Conservation (phyloP, 176 grass and related monocot genomes). For the Triticum timopheevii region DNA sequence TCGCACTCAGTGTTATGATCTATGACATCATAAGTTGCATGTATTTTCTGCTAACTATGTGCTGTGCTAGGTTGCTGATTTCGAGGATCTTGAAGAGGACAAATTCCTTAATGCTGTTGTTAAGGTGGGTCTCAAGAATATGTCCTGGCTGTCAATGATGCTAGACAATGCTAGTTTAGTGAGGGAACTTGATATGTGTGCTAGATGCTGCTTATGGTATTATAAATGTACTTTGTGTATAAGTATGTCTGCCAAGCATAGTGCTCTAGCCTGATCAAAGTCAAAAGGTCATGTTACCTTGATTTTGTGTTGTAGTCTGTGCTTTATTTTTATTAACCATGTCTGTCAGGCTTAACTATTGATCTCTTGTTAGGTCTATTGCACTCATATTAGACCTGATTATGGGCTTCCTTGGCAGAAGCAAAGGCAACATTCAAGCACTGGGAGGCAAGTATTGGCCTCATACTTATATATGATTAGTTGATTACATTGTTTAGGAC, state of each 20-base stretch:
- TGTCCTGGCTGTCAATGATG: neutral
- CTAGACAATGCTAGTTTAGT: neutral
- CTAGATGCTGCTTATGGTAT: neutral
- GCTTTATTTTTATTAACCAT: constrained; percentile 17
- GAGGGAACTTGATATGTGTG: neutral
- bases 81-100: constrained; percentile 63
- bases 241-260: neutral
- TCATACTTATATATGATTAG: constrained; percentile 1
- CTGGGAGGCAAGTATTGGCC: constrained; percentile 66
- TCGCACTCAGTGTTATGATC: neutral
- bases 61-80: constrained; percentile 53
- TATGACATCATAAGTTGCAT: neutral
- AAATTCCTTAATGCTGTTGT: constrained; percentile 92
- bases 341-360: constrained; percentile 27
- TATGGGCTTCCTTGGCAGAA: constrained; percentile 98
- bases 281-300: constrained; percentile 18
- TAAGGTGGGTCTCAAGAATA: constrained; percentile 58
- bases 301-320: neutral
- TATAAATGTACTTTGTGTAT: neutral
- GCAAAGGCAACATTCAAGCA: constrained; percentile 84
- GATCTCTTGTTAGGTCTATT: constrained; percentile 69
- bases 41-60: constrained; percentile 26
- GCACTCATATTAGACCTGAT: constrained; percentile 85
- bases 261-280: constrained; percentile 14
- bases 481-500: no score